Conservation (phyloP, 2,329 filamentous ascomycete genomes). For the Hypomyces rosellus region DNA sequence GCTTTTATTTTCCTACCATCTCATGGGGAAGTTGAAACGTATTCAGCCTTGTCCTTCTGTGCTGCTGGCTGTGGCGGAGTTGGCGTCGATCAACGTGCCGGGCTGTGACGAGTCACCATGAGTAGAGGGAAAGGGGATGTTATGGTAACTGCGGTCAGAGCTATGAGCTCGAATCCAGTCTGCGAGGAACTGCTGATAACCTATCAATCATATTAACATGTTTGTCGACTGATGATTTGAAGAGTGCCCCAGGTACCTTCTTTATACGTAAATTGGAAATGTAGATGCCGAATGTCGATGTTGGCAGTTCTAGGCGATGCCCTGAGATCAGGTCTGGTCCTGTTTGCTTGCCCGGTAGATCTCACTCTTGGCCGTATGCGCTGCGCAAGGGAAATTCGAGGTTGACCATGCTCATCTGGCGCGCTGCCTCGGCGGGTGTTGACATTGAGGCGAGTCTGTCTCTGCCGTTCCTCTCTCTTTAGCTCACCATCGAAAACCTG, state of each 20-base stretch:
- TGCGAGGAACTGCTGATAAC: constrained; percentile 41
- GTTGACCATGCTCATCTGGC: constrained; percentile 30
- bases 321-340: constrained; percentile 17
- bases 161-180: constrained; percentile 41
- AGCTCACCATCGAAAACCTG: constrained; percentile 42
- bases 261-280: constrained; percentile 43
- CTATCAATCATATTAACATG: constrained; percentile 19
- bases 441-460: constrained; percentile 38
- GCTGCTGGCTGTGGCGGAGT: constrained; percentile 14
- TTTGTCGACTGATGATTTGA: not conserved
- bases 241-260: constrained; percentile 31
- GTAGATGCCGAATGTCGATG: constrained; percentile 42
- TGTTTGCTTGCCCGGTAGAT: constrained; percentile 21
- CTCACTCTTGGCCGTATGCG: constrained; percentile 35
- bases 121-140: constrained; percentile 39
- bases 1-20: not conserved
- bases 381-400: constrained; percentile 38
- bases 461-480: constrained; percentile 39
- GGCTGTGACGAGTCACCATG: constrained; percentile 43
- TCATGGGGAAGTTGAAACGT: not conserved
- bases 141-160: constrained; percentile 40
- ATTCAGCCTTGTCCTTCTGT: constrained; percentile 3
- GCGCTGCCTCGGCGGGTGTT: constrained; percentile 35
- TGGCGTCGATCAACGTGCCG: constrained; percentile 12
- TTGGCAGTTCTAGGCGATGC: constrained; percentile 16